Percentiles rank a stretch among this genome's conserved stretches.
Conservation (phyloP, 1,284 basidiomycete species). For the Ganoderma resinaceum region DNA sequence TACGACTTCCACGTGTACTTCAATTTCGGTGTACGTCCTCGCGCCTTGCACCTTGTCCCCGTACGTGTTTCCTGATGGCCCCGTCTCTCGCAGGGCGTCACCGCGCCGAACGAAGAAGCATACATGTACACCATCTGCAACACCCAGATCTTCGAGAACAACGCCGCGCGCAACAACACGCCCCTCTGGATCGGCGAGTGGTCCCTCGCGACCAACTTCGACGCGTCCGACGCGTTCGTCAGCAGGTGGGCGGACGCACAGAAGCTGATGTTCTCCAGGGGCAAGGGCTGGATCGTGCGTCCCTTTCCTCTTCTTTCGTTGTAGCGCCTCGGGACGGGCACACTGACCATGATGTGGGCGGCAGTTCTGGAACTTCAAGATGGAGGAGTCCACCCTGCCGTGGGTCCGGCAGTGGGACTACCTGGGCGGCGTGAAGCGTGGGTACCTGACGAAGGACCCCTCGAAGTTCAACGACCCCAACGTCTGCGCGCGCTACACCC, state of each 20-base stretch:
- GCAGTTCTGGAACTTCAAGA: conserved; percentile 71
- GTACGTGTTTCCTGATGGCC: not conserved
- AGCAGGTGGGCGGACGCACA: not conserved
- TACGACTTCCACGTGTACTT: not conserved
- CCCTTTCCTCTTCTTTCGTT: not conserved
- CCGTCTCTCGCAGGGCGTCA: not conserved
- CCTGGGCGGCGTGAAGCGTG: conserved; percentile 60
- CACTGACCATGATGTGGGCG: not conserved
- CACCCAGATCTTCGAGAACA: conserved; percentile 69
- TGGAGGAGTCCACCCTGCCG: conserved; percentile 62
- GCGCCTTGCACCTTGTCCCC: not conserved
- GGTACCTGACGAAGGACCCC: conserved; percentile 71
- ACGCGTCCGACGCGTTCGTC: not conserved
- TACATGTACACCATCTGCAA: conserved; percentile 77
- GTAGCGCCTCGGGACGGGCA: not conserved
- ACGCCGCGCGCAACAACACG: not conserved
- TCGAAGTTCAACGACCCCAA: conserved; percentile 58
- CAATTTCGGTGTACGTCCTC: not conserved
- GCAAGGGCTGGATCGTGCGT: not conserved
- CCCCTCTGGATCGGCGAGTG: not conserved
- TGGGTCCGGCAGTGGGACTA: conserved; percentile 76
- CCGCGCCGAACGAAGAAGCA: conserved; percentile 48
- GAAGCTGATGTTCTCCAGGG: not conserved
- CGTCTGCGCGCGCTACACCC: conserved; percentile 64
- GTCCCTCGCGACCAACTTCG: not conserved